Conservation (phyloP, 225 moss, liverwort and hornwort species). For the Pleurozium schreberi region DNA sequence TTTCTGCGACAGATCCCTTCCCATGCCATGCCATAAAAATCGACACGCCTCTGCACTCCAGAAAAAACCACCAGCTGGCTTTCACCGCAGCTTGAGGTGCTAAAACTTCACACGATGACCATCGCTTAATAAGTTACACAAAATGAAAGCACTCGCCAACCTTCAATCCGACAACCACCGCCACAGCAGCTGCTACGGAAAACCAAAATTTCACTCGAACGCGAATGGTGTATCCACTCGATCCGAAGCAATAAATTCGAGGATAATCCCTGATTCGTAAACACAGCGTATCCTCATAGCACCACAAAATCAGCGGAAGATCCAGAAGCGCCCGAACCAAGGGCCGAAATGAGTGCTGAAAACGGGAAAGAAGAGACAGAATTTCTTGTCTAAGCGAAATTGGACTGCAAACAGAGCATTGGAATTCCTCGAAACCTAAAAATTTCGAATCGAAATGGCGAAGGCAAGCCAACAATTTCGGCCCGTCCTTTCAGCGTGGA, state of each 20-base stretch:
- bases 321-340: neutral
- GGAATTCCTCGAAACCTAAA: neutral
- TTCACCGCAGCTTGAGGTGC: neutral
- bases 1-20: neutral
- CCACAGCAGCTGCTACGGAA: neutral
- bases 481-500: neutral
- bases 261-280: neutral
- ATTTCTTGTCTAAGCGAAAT: neutral
- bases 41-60: neutral
- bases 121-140: neutral
- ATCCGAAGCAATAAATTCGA: neutral
- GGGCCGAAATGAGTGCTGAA: neutral
- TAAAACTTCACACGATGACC: neutral
- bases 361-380: neutral
- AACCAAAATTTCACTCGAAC: neutral
- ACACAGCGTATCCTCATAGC: neutral
- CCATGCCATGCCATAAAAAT: neutral
- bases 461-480: neutral
- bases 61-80: neutral
- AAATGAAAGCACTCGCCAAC: neutral
- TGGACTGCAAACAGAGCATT: neutral
- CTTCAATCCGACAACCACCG: neutral
- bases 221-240: neutral
- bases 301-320: conserved; percentile 3
- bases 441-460: neutral